phyloP scores from a whole-genome alignment of 257 asterid species.

The Oldenlandia corymbosa region DNA sequence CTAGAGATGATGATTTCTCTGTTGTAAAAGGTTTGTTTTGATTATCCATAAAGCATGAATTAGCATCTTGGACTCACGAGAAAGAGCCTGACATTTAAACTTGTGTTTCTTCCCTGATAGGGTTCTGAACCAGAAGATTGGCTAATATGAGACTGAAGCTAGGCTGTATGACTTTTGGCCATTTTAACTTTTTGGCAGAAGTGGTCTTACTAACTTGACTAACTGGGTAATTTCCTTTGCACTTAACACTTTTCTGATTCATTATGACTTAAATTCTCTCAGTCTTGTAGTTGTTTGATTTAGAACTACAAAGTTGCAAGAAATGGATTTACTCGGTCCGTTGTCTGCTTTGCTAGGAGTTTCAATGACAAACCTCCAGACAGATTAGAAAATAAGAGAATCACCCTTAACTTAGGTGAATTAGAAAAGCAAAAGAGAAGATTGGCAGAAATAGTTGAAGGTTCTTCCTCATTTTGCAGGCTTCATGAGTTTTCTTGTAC shows the following conservation, averaged over 20 bases:
- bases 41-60: neutral
- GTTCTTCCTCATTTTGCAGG: neutral
- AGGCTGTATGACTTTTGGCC: neutral
- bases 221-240: neutral
- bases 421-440: too few relatives aligned
- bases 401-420: too few relatives aligned
- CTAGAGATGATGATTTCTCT: neutral
- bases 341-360: neutral
- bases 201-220: neutral
- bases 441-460: too few relatives aligned
- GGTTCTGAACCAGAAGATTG: conserved; percentile 13
- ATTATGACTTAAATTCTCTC: neutral
- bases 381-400: too few relatives aligned
- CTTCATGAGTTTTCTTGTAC: neutral
- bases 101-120: conserved; percentile 1
- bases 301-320: neutral
- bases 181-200: neutral
- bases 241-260: conserved; percentile 1
- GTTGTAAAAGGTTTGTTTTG: neutral
- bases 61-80: neutral
- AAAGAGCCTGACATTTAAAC: neutral
- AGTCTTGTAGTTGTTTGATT: neutral
- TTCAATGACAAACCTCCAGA: neutral
- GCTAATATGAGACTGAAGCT: conserved; percentile 1
- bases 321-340: neutral